These are phyloP conservation scores for Gynochthodes officinalis DNA, from an alignment of 257 asterid genomes.

Conservation along the genomic window DNA sequence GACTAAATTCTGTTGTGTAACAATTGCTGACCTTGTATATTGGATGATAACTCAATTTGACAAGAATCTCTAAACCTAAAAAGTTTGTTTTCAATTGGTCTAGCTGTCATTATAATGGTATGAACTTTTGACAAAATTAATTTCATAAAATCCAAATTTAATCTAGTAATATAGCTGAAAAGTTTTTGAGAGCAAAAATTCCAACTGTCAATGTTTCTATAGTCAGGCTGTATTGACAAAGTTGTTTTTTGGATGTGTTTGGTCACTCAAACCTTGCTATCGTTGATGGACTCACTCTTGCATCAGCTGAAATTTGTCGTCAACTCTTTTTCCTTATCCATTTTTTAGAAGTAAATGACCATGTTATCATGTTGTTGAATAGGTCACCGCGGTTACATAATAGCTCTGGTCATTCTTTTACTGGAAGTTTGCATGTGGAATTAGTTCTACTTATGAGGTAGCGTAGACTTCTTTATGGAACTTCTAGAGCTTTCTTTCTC, in stretches of 20 bases:
- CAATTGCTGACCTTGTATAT: not conserved
- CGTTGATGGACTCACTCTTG: not conserved
- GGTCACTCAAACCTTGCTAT: not conserved
- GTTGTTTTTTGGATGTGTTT: not conserved
- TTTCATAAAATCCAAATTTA: not conserved
- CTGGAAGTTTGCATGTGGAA: not conserved
- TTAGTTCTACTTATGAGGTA: not conserved
- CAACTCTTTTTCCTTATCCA: not conserved
- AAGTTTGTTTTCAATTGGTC: not conserved
- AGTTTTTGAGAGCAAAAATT: not conserved
- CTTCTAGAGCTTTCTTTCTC: conserved; percentile 8
- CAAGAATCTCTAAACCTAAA: not conserved
- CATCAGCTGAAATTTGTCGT: not conserved
- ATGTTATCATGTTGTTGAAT: not conserved
- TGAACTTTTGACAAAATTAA: not conserved
- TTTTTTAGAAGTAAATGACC: not conserved
- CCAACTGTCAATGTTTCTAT: not conserved
- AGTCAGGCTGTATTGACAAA: not conserved
- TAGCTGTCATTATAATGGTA: not conserved
- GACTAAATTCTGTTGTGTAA: not conserved
- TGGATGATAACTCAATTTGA: not conserved
- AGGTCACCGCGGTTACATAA: not conserved
- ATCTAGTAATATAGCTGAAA: not conserved
- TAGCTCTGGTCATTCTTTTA: not conserved
- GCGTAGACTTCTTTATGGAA: conserved; percentile 1